A percentile compares a stretch with the other conserved stretches of the same genome.
Evolutionary conservation across 108 stramenopile species (phyloP).

Genomic region (Cyclotella distinguenda): DNA sequence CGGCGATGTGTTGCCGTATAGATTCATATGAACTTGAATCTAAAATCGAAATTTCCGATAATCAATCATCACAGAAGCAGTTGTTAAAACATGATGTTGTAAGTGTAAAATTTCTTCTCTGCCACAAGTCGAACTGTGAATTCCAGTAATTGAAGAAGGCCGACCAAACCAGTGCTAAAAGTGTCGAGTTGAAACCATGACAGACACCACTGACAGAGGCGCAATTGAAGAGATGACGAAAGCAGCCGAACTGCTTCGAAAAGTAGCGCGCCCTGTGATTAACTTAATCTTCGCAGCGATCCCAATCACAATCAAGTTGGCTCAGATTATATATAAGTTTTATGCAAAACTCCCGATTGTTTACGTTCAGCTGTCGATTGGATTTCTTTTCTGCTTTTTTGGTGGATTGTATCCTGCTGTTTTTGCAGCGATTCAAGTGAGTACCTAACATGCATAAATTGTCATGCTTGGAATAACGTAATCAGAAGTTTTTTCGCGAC

Average conservation of each 20-base stretch:
- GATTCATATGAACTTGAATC: too few species aligned
- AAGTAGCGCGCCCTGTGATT: constrained; percentile 45
- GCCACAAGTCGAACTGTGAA: background rate
- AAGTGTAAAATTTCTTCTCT: background rate
- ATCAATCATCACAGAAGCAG: too few species aligned
- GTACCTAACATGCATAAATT: background rate
- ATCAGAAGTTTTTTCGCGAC: too few species aligned
- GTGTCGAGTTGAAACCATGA: background rate
- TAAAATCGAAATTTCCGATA: too few species aligned
- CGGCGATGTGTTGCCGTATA: too few species aligned
- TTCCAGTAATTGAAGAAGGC: too few species aligned
- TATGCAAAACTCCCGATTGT: constrained; percentile 61
- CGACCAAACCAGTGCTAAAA: too few species aligned
- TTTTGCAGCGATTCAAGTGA: constrained; percentile 79
- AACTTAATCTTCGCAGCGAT: constrained; percentile 31
- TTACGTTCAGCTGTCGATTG: constrained; percentile 60
- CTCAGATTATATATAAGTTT: constrained; percentile 15
- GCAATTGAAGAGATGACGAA: constrained; percentile 15
- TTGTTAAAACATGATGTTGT: too few species aligned
- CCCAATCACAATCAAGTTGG: constrained; percentile 41
- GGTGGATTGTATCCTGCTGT: constrained; percentile 90
- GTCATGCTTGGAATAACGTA: too few species aligned
- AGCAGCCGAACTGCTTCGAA: constrained; percentile 27
- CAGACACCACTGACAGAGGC: constrained; percentile 5
- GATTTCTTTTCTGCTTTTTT: constrained; percentile 92